Percentiles rank a stretch among this genome's conserved stretches.
phyloP scores from a whole-genome alignment of 805 yeast species.

The Candida dajiaensis region DNA sequence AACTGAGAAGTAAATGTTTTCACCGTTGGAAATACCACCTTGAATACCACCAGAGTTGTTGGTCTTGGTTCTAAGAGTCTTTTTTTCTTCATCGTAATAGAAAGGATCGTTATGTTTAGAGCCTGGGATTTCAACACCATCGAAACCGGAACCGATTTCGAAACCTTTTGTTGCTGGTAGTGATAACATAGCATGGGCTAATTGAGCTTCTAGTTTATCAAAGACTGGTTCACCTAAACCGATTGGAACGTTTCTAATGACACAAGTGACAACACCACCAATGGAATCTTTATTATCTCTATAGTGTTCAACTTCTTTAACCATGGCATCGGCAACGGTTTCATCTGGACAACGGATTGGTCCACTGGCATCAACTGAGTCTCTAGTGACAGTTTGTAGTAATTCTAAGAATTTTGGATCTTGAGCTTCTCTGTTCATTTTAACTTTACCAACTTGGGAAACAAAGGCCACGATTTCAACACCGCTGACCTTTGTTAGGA shows the following conservation, averaged over 20 bases:
- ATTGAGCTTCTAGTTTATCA: constrained; percentile 89
- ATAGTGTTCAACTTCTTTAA: constrained; percentile 77
- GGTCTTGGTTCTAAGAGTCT: constrained; percentile 75
- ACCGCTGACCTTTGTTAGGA: constrained; percentile 63
- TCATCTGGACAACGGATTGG: constrained; percentile 93
- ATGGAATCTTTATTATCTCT: constrained; percentile 87
- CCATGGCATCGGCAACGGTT: constrained; percentile 68
- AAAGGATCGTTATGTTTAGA: constrained; percentile 93
- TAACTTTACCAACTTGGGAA: constrained; percentile 78
- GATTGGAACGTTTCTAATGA: constrained; percentile 84
- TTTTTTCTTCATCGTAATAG: constrained; percentile 48
- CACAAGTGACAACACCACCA: constrained; percentile 98
- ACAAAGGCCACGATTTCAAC: constrained; percentile 97
- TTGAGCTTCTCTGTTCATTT: constrained; percentile 69
- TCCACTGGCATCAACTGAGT: constrained; percentile 78
- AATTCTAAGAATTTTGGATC: constrained; percentile 59
- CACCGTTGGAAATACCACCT: constrained; percentile 98
- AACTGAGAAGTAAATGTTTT: constrained; percentile 85
- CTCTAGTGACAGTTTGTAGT: constrained; percentile 76
- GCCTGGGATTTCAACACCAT: constrained; percentile 86
- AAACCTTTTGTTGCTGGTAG: constrained; percentile 98
- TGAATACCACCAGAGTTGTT: constrained; percentile 96
- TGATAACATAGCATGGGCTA: constrained; percentile 97
- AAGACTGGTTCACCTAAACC: constrained; percentile 99
- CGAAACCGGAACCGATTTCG: constrained; percentile 95